Evolutionary conservation across 2,329 filamentous ascomycete genomes (phyloP), one percentile per base, ranked within the genome.

Genomic region (Laburnicola sp.): DNA sequence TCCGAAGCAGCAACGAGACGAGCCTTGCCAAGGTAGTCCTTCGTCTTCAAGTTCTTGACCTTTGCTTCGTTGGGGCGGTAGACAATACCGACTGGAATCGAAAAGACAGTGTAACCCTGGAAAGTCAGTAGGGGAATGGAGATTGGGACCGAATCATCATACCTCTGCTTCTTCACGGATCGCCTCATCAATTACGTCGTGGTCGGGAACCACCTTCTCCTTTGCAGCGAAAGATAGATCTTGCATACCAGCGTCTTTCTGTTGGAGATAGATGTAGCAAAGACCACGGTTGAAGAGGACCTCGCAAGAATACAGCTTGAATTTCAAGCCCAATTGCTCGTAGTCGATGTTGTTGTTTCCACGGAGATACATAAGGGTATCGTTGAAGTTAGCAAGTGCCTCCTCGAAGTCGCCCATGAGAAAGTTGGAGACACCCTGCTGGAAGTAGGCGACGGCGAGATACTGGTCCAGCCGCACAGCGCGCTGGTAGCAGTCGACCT

Each of bases 301-400:
- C 69, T 99, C 94, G 76, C 94, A 99, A 1, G 94, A 97, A 74
- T 93, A 97, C 8, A 99, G 80, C 74, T 96, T 96, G 79, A 97
- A 99, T 52, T 95, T 88, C 38, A 99, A 82, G 21, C 94, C 94
- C 42, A 99, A 76, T 73, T 99, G 94, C 54, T 96, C 91, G 74
- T 99, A 99, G 75, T 99, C 92, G 75, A 99, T 99, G 76, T 94
- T 90, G 50, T 91, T 92, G 78, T 99, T 97, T 56, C 94, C 94
- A 67, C 94, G 85, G 39, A 99, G 82, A 74, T 97, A 97, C 36
- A 97, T 79, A 35, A 99, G 80, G 0, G 94, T 97, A 70, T 99
- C 94, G 78, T 99, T 99, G 82, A 99, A 99, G 76, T 97, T 97
- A 62, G 92, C 92, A 55, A 97, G 80, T 16, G 94, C 94, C 74